Base-by-base conservation (phyloP, 495 filamentous ascomycete species). In the Hyaloscypha finlandica region DNA sequence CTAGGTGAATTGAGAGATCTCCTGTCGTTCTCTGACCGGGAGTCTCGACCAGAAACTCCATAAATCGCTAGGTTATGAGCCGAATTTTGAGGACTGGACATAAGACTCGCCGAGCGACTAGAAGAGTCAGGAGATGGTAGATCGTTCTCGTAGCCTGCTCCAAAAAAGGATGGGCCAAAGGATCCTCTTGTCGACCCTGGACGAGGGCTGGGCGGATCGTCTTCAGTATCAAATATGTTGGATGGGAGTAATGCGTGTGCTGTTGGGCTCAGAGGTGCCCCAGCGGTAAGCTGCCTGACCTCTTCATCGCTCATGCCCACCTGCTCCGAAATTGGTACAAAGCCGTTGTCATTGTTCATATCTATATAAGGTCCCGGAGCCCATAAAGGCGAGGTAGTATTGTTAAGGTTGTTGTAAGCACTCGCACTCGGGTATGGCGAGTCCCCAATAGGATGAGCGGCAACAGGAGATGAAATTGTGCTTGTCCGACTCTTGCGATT, bases 241-340 rank as follows among this genome's bases (percentile, higher is more conserved):
- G 91, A 92, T 29, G 92, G 92, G 30, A 96, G 78, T 31, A 95
- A 80, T 29, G 89, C 82, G 59, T 91, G 86, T 9, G 92, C 92
- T 14, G 90, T 90, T 31, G 92, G 92, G 70, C 92, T 94, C 76
- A 95, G 90, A 35, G 91, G 89, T 22, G 87, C 89, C 51, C 88
- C 85, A 45, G 78, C 86, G 61, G 82, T 84, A 52, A 87, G 77
- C 33, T 74, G 73, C 42, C 77, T 75, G 39, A 79, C 70, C 62
- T 76, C 75, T 9, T 77, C 78, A 29, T 85, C 83, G 19, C 80
- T 81, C 42, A 78, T 74, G 16, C 64, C 69, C 64, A 67, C 66
- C 2, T 71, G 69, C 39, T 74, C 70, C 16, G 63, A 67, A 37
- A 73, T 64, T 29, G 70, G 63, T 6, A 75, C 68, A 64, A 73